Percentiles rank a stretch among this genome's conserved stretches.
phyloP scores from a whole-genome alignment of 345 rosid species.

The Psidium friedrichsthalianum region DNA sequence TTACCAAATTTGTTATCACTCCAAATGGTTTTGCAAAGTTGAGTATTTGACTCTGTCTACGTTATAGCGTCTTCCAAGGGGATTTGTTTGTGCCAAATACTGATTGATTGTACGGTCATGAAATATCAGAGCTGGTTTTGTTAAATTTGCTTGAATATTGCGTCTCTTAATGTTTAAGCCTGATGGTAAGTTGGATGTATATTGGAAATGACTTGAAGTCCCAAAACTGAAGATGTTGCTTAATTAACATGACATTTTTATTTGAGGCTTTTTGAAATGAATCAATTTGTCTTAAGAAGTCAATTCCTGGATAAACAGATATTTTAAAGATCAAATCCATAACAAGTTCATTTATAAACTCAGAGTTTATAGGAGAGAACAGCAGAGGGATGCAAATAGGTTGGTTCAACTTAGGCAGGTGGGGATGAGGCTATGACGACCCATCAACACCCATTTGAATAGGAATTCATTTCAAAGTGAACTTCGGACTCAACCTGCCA shows the following conservation, averaged over 20 bases:
- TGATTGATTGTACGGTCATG: neutral
- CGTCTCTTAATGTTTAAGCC: neutral
- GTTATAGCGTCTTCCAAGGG: neutral
- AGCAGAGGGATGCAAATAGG: neutral
- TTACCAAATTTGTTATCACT: neutral
- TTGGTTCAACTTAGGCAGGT: neutral
- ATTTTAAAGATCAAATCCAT: neutral
- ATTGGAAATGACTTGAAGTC: neutral
- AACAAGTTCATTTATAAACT: neutral
- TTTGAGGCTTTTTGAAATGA: neutral
- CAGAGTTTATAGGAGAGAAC: neutral
- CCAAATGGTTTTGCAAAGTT: neutral
- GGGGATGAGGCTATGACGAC: neutral
- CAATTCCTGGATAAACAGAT: neutral
- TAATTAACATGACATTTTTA: neutral
- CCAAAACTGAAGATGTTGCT: neutral
- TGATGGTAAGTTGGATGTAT: neutral
- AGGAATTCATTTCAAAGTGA: neutral
- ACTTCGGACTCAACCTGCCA: neutral
- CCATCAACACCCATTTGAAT: neutral
- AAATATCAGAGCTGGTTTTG: neutral
- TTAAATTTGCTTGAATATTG: neutral
- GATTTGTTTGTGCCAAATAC: neutral
- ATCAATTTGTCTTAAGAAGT: neutral
- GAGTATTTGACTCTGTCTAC: neutral